These are phyloP conservation scores for Nemania sp. DNA, from an alignment of 2,329 filamentous ascomycete species.

Conservation along the genomic window DNA sequence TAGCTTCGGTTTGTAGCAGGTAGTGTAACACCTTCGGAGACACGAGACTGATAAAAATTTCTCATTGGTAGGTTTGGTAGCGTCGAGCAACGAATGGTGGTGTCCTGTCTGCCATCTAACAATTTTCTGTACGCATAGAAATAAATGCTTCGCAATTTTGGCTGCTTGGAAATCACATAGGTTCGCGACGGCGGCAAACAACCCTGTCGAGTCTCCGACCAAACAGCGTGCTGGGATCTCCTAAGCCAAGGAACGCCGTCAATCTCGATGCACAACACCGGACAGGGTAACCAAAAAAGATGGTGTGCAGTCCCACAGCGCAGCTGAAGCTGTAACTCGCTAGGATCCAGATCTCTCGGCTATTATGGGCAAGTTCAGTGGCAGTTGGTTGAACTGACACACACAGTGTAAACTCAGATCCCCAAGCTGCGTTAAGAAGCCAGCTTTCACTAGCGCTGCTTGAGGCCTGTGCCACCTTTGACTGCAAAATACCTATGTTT, in stretches of 20 bases:
- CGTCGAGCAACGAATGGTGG: background rate
- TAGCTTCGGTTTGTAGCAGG: background rate
- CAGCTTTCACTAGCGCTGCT: no score
- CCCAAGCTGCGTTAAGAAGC: no score
- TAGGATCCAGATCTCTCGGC: conserved; percentile 25
- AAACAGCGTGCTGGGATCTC: conserved; percentile 9
- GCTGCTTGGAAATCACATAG: conserved; percentile 1
- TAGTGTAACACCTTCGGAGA: background rate
- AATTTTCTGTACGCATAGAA: no score
- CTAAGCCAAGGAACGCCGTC: background rate
- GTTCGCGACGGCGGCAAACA: background rate
- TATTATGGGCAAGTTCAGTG: conserved; percentile 20
- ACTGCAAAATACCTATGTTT: no score
- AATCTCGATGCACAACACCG: background rate
- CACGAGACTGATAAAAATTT: background rate
- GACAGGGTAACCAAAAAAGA: background rate
- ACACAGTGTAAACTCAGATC: no score
- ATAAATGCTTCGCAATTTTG: no score
- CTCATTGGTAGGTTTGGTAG: background rate
- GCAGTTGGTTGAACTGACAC: no score
- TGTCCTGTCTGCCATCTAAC: background rate
- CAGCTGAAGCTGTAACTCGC: conserved; percentile 10
- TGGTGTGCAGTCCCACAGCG: conserved; percentile 25
- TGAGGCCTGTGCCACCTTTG: no score
- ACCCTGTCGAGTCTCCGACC: conserved; percentile 1